A percentile compares a stretch with the other conserved stretches of the same genome.
phyloP scores from a whole-genome alignment of 179 eudicot genomes.

The Beta lomatogona region DNA sequence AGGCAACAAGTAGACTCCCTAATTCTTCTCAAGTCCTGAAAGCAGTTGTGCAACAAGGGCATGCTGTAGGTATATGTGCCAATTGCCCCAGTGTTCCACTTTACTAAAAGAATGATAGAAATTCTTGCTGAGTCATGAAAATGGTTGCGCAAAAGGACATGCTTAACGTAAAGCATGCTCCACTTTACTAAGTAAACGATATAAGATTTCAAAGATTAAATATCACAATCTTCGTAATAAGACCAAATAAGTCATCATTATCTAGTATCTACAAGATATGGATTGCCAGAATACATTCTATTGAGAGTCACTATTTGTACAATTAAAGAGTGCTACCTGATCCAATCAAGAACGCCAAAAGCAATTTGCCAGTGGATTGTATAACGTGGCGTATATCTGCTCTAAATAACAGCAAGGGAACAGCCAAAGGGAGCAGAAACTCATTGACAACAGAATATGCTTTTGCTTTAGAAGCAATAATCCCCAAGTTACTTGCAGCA shows the following conservation, averaged over 20 bases:
- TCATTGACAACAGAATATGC: constrained; percentile 65
- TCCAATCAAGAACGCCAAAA: constrained; percentile 85
- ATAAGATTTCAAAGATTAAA: background rate
- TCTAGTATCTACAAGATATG: background rate
- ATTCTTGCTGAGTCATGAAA: background rate
- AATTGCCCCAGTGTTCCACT: background rate
- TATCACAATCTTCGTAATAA: background rate
- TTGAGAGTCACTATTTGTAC: background rate
- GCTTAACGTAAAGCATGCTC: constrained; percentile 5
- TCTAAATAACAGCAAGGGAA: constrained; percentile 76
- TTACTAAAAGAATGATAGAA: background rate
- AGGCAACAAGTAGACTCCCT: background rate
- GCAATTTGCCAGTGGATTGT: constrained; percentile 73
- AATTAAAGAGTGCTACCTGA: constrained; percentile 50
- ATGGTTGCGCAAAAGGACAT: background rate
- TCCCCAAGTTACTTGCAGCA: constrained; percentile 79
- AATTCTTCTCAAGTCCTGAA: background rate
- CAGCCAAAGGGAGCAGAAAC: constrained; percentile 78
- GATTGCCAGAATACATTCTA: background rate
- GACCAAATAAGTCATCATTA: background rate
- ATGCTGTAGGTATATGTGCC: constrained; percentile 6
- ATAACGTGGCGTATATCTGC: constrained; percentile 76
- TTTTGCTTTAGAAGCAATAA: constrained; percentile 68
- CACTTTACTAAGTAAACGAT: background rate
- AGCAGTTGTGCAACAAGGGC: background rate